Evolutionary conservation across 306 rosid genomes (phyloP), one percentile per base, ranked within the genome.

Genomic region (Trifolium pratense): DNA sequence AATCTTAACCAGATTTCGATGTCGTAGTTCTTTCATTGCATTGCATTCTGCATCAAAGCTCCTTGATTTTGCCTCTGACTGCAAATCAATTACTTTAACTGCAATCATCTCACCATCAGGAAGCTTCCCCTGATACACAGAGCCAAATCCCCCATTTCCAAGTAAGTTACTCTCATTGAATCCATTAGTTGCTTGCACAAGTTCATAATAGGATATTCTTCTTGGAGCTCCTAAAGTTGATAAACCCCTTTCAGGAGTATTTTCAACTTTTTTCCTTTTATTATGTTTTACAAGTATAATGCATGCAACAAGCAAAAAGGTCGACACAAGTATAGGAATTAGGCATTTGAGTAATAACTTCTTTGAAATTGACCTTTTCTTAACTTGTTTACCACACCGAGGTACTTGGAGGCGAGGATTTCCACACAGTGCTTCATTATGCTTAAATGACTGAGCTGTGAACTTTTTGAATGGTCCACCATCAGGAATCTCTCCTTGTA

Each of bases 1-100:
- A 43, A 66, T 58, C 58, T 76, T 67, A 13, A 76, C 68, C 15
- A 66, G 61, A 64, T 76, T 67, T 0, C 80, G 68, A 26, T 76
- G 80, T 2, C 74, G 74, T 29, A 76, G 79, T 40, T 75, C 66
- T 55, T 66, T 56, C 67, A 75, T 39, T 17, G 66, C 79, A 39
- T 75, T 66, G 11, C 80, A 76, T 67, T 76, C 80, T 14, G 1
- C 1, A 43, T 43, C 15, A 12, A 43, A 43, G 48, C 48, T 43
- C 5, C 4, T 43, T 43, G n/a, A 4, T 43, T 43, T 43, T 59
- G 3, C 66, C 21, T 56, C 52, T 25, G 48, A 43, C 4, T 55
- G 61, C 10, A 13, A 25, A 0, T 67, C 74, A 76, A 56, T 76
- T 68, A 76, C 74, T 57, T 76, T 75, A 26, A 75, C 37, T 25